Evolutionary conservation across 192 early-diverging fungal species (phyloP), one percentile per base, ranked within the genome.

Genomic region (Haplosporangium gracile): DNA sequence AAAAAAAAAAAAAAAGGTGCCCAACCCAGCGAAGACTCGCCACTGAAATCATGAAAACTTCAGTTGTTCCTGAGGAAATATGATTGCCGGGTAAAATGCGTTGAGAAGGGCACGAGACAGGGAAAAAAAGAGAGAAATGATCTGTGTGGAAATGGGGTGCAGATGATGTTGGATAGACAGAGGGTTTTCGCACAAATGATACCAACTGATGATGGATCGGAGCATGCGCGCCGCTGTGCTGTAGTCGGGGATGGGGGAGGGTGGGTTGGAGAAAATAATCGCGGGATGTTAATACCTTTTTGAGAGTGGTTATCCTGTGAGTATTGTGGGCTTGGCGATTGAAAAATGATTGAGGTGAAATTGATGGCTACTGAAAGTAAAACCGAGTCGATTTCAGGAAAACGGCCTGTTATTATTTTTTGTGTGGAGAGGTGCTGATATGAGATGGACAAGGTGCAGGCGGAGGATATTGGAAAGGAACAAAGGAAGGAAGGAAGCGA

Each of bases 201-300:
- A 75, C 34, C 43, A 53, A 26, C 57, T 60, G 22, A 26, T n/a
- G n/a, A n/a, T 65, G 29, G 60, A 65, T 65, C 60, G 60, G 60
- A 65, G 60, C 26, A n/a, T n/a, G 60, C 26, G 29, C 60, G 29
- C 26, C 60, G 29, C 60, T 65, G 60, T 65, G 60, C 29, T 65
- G 60, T 0, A 65, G 60, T 65, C 60, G 29, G 29, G 55, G 29
- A 32, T 65, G 60, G n/a, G 15, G 29, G 29, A 65, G 29, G 60
- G 60, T 11, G 26, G 29, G 8, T 6, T 60, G 57, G 10, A 65
- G 60, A 32, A 65, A 65, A 11, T 65, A 65, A 32, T 65, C 29
- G 60, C 29, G 13, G 29, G 60, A 65, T 65, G 60, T 65, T 29
- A 34, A 65, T 65, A 65, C 60, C 60, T 65, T 65, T 15, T 51